Evolutionary conservation across 2,329 filamentous ascomycete genomes (phyloP).

Genomic region (Botrytis galanthina): DNA sequence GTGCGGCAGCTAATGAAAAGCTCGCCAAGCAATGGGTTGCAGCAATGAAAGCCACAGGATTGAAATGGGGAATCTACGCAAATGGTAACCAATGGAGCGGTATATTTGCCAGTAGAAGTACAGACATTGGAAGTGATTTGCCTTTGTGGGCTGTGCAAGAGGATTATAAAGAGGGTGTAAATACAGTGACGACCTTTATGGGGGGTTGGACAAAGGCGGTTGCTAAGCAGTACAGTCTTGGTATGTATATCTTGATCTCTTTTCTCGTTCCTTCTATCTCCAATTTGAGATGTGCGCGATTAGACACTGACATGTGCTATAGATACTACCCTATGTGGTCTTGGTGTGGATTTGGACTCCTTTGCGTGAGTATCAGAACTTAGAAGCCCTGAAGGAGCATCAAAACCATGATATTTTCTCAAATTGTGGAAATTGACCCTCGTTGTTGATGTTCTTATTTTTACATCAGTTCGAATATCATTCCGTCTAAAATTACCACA

Average conservation of each 20-base stretch:
- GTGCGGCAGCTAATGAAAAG: conserved; percentile 26
- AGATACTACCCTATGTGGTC: conserved; percentile 34
- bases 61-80: conserved; percentile 33
- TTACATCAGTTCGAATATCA: background rate
- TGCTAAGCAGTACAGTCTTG: conserved; percentile 33
- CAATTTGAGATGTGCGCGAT: background rate
- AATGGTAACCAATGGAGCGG: conserved; percentile 34
- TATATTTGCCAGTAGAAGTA: conserved; percentile 29
- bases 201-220: conserved; percentile 31
- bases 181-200: conserved; percentile 32
- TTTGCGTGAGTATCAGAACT: conserved; percentile 8
- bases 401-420: background rate
- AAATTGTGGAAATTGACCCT: no score
- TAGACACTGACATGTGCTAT: background rate
- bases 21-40: conserved; percentile 32
- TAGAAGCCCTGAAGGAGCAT: background rate
- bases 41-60: conserved; percentile 25
- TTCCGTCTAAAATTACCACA: background rate
- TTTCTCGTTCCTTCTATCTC: background rate
- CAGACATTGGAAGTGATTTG: conserved; percentile 31
- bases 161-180: conserved; percentile 27
- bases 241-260: conserved; percentile 21
- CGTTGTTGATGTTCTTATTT: background rate
- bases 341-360: conserved; percentile 25
- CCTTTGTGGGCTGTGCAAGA: conserved; percentile 34